These are phyloP conservation scores for Diddensiella santjacobensis DNA, from an alignment of 805 yeast species.

Conservation along the genomic window DNA sequence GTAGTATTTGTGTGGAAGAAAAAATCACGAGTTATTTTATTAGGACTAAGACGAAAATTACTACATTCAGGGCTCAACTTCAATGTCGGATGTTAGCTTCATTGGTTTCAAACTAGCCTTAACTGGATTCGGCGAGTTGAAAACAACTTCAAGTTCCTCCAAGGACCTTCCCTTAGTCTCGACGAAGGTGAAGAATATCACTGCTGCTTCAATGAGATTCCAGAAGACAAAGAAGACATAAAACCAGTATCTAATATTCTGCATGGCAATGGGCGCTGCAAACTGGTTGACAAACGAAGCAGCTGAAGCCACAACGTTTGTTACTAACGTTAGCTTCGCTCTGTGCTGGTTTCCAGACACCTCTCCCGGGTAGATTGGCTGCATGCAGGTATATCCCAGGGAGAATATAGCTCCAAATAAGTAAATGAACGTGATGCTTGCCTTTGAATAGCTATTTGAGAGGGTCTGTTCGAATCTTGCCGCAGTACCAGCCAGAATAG, in stretches of 20 bases:
- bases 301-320: slow-evolving; percentile 4
- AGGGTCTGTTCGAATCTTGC: slow-evolving; percentile 23
- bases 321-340: slow-evolving; percentile 23
- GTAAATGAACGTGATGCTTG: slow-evolving; percentile 14
- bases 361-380: slow-evolving; percentile 32
- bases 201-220: slow-evolving; percentile 27
- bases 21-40: no score
- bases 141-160: slow-evolving; percentile 15
- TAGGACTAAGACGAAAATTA: no score
- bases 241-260: slow-evolving; percentile 32
- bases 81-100: no score
- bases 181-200: slow-evolving; percentile 35
- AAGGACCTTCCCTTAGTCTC: slow-evolving; percentile 24
- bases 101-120: no score
- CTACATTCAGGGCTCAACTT: no score
- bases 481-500: slow-evolving; percentile 27
- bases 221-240: slow-evolving; percentile 34
- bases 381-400: slow-evolving; percentile 35
- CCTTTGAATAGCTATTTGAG: slow-evolving; percentile 22
- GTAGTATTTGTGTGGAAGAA: no score
- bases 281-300: slow-evolving; percentile 24
- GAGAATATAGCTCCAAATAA: slow-evolving; percentile 14
- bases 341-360: slow-evolving; percentile 29
- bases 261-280: slow-evolving; percentile 29
- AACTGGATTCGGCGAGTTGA: slow-evolving; percentile 11